Percentiles rank a stretch among this genome's conserved stretches.
Evolutionary conservation across 139 green algal species (phyloP).

Genomic region (Chlorella vulgaris): DNA sequence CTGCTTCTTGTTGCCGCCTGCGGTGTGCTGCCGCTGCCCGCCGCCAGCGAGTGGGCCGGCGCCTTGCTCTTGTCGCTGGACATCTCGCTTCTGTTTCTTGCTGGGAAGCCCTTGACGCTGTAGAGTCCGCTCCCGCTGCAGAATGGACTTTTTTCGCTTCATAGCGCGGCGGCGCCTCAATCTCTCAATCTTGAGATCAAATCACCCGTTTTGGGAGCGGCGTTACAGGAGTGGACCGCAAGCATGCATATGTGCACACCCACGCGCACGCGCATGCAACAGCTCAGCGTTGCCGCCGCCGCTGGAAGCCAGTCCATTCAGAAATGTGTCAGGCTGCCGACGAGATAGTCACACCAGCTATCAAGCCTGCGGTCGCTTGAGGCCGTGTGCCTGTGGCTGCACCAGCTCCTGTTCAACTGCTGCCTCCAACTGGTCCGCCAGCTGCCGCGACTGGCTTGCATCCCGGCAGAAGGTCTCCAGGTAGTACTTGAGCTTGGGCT

Average conservation of each 20-base stretch:
- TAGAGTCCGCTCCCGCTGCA: not conserved
- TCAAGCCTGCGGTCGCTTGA: slow-evolving; percentile 19
- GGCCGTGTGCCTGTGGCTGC: slow-evolving; percentile 21
- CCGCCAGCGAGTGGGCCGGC: not conserved
- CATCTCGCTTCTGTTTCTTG: not conserved
- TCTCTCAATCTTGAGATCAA: too few relatives aligned
- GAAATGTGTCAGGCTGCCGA: not conserved
- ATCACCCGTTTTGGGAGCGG: too few relatives aligned
- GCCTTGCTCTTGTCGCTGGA: not conserved
- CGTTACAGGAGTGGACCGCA: too few relatives aligned
- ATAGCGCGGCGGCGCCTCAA: not conserved
- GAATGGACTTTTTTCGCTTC: not conserved
- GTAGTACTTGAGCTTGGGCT: slow-evolving; percentile 84
- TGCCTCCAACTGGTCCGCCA: slow-evolving; percentile 44
- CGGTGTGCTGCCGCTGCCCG: not conserved
- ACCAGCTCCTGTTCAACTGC: slow-evolving; percentile 55
- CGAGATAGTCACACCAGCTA: not conserved
- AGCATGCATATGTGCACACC: too few relatives aligned
- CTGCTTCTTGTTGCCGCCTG: not conserved
- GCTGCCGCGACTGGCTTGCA: slow-evolving; percentile 6
- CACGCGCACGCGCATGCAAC: too few relatives aligned
- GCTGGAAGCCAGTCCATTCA: too few relatives aligned
- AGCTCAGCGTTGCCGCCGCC: too few relatives aligned
- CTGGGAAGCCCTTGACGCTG: not conserved
- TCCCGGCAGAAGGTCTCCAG: slow-evolving; percentile 50